Base-by-base conservation (phyloP, 345 rosid species). In the Populus nigra region DNA sequence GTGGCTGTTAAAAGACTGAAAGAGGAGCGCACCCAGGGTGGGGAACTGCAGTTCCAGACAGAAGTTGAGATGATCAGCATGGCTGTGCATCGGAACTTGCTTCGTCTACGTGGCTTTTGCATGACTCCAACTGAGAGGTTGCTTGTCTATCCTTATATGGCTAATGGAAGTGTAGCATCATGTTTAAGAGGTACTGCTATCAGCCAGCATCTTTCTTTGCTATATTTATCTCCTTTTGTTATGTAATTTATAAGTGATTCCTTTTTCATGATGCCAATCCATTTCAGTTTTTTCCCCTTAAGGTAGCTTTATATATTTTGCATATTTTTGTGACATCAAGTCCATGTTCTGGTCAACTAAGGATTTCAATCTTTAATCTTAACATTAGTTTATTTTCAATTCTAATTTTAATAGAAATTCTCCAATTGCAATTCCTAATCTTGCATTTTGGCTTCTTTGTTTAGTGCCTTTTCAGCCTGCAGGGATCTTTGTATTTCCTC, bases 31-130 rank as follows among this genome's bases (percentile, higher is more conserved):
- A 93, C 90, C 68, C 90, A 89, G 73, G 93, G 94, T 76, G 98
- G 95, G 61, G 97, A 91, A 79, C 76, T 86, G 82, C 98, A 94
- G 85, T 94, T 94, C 83, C 98, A 94, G 78, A 94, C 97, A 3
- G 97, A 94, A 84, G 94, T 94, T 39, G 97, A 94, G 86, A 87
- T 94, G 87, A 93, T 94, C 57, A 94, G 98, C 82, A 88, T 93
- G 98, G 98, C 98, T 25, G 97, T 91, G 74, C 97, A 94, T 78
- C 87, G 94, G 74, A 93, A 94, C 82, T 83, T 94, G 81, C 93
- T 94, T 80, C 90, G 94, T 45, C 88, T 91, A 49, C 92, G 87
- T 73, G 97, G 98, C 53, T 94, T 94, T 88, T 94, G 97, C 88
- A 93, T 94, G 95, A 91, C 97, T 8, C 95, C 95, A 17, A 94